Conservation (phyloP, 2,329 filamentous ascomycete genomes). For the Alternaria conjuncta region DNA sequence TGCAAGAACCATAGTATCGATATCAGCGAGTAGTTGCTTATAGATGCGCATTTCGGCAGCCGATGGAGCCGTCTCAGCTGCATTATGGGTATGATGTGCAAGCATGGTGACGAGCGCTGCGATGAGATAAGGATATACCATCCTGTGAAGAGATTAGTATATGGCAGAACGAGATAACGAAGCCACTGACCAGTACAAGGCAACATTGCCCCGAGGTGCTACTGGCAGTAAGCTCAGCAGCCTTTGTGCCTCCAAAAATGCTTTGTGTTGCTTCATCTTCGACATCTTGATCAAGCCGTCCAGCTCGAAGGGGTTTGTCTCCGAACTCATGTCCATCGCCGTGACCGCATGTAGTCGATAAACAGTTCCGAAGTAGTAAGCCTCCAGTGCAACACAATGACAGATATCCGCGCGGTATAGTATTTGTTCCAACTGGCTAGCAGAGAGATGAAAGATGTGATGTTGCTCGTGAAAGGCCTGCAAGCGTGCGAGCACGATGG, state of each 20-base stretch:
- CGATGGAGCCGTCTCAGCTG: conserved; percentile 3
- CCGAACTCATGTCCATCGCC: conserved; percentile 17
- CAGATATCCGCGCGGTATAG: conserved; percentile 35
- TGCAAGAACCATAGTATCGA: conserved; percentile 17
- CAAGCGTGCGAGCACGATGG: conserved; percentile 15
- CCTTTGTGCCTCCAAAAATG: conserved; percentile 23
- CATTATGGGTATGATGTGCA: conserved; percentile 23
- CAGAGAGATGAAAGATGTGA: conserved; percentile 26
- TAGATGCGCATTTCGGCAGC: conserved; percentile 14
- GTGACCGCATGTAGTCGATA: conserved; percentile 27
- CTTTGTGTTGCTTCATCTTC: conserved; percentile 16
- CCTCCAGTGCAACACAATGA: conserved; percentile 28
- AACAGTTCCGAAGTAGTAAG: conserved; percentile 33
- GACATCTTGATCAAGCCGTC: conserved; percentile 22
- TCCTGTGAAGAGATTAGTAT: conserved; percentile 8
- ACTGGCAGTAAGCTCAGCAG: conserved; percentile 25
- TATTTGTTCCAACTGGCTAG: conserved; percentile 26
- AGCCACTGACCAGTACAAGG: conserved; percentile 19
- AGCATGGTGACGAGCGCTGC: conserved; percentile 32
- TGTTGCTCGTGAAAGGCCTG: conserved; percentile 22
- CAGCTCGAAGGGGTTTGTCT: conserved; percentile 26
- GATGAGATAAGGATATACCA: conserved; percentile 15
- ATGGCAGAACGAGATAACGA: background rate
- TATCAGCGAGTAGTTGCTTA: conserved; percentile 13
- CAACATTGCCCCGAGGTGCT: conserved; percentile 28